A percentile compares a stretch with the other conserved stretches of the same genome.
phyloP scores from a whole-genome alignment of 805 yeast genomes.

The Spathaspora passalidarum region DNA sequence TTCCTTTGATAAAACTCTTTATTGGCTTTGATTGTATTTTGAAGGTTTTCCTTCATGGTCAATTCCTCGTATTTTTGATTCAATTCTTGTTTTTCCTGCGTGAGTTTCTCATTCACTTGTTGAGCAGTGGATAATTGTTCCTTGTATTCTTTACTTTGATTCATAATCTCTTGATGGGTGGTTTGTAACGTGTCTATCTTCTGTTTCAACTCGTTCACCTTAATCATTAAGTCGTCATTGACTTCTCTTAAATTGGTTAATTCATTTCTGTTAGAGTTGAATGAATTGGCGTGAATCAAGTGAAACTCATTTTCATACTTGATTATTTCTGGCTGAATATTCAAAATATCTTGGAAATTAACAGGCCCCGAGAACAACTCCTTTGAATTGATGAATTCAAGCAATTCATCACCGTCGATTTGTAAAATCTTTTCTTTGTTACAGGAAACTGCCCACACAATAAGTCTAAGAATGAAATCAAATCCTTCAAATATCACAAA shows the following conservation, averaged over 20 bases:
- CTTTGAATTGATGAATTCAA: slow-evolving; percentile 15
- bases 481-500: slow-evolving; percentile 40
- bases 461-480: slow-evolving; percentile 28
- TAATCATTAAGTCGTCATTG: slow-evolving; percentile 29
- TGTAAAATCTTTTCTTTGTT: slow-evolving; percentile 14
- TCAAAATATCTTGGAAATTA: slow-evolving; percentile 13
- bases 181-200: slow-evolving; percentile 27
- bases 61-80: slow-evolving; percentile 26
- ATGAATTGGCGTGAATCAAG: slow-evolving; percentile 34
- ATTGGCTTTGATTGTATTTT: slow-evolving; percentile 39
- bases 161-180: slow-evolving; percentile 35
- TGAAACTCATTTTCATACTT: slow-evolving; percentile 39
- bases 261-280: slow-evolving; percentile 37
- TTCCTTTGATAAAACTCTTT: slow-evolving; percentile 34
- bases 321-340: slow-evolving; percentile 22
- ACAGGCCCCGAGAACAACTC: slow-evolving; percentile 13
- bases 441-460: slow-evolving; percentile 20
- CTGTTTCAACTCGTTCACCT: slow-evolving; percentile 23
- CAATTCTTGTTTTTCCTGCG: slow-evolving; percentile 12
- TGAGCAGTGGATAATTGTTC: slow-evolving; percentile 18
- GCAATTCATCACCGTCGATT: slow-evolving; percentile 24
- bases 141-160: slow-evolving; percentile 28
- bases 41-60: slow-evolving; percentile 36
- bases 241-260: slow-evolving; percentile 35
- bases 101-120: slow-evolving; percentile 17